phyloP scores from a whole-genome alignment of 306 rosid species.

The Delonix regia region DNA sequence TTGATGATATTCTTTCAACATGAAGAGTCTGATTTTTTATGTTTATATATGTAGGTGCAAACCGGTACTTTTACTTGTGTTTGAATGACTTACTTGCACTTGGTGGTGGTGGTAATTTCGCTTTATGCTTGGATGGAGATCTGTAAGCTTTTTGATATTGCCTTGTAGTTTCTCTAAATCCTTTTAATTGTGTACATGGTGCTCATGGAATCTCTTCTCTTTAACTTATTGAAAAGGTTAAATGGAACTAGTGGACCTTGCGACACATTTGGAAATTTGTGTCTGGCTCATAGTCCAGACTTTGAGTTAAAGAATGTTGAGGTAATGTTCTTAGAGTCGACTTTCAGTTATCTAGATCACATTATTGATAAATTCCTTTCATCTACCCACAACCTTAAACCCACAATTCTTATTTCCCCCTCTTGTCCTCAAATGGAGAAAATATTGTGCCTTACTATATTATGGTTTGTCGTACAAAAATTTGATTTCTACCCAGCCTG shows the following conservation, averaged over 20 bases:
- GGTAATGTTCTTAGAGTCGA: constrained; percentile 48
- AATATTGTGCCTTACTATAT: not conserved
- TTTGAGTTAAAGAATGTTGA: constrained; percentile 91
- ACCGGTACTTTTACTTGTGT: constrained; percentile 79
- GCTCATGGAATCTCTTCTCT: constrained; percentile 23
- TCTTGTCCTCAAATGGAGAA: not conserved
- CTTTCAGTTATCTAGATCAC: not conserved
- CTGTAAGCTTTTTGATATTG: constrained; percentile 63
- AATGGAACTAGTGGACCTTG: constrained; percentile 89
- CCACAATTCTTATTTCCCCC: no score
- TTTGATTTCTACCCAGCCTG: not conserved
- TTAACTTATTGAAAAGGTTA: constrained; percentile 59
- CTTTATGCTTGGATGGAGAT: constrained; percentile 85
- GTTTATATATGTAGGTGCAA: constrained; percentile 63
- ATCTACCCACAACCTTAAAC: no score
- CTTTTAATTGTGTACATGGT: constrained; percentile 19
- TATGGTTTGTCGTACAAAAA: not conserved
- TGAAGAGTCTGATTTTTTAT: constrained; percentile 23
- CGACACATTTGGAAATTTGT: constrained; percentile 81
- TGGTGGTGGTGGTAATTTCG: constrained; percentile 94
- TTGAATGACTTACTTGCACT: constrained; percentile 76
- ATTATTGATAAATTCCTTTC: no score
- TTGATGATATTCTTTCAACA: not conserved
- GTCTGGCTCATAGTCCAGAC: constrained; percentile 87
- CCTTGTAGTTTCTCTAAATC: not conserved